phyloP scores from a whole-genome alignment of 2,329 filamentous ascomycete genomes.

The Penicillium sp. region DNA sequence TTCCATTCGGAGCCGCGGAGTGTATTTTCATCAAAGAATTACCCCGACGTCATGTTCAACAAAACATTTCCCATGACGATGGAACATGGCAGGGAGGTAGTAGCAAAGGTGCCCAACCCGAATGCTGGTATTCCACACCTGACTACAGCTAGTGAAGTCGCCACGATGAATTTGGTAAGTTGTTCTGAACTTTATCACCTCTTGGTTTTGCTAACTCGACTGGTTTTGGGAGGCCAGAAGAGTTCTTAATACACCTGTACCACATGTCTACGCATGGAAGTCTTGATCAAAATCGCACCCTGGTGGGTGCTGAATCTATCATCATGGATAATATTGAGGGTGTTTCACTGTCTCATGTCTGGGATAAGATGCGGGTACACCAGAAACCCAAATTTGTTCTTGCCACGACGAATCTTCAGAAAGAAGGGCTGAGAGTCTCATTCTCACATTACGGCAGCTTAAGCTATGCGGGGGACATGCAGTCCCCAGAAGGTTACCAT shows the following conservation, averaged over 20 bases:
- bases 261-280: constrained; percentile 25
- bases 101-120: constrained; percentile 38
- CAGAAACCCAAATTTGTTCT: constrained; percentile 30
- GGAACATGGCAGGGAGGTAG: constrained; percentile 31
- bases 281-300: constrained; percentile 20
- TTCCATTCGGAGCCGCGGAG: constrained; percentile 17
- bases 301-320: constrained; percentile 23
- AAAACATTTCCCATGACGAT: constrained; percentile 32
- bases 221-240: constrained; percentile 21
- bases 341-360: constrained; percentile 27
- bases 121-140: constrained; percentile 30
- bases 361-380: constrained; percentile 22
- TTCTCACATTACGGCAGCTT: constrained; percentile 33
- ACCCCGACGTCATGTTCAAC: constrained; percentile 35
- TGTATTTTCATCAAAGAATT: constrained; percentile 24
- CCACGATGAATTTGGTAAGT: constrained; percentile 30
- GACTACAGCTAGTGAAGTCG: constrained; percentile 41
- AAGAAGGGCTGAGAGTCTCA: constrained; percentile 28
- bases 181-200: background rate
- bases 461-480: constrained; percentile 26
- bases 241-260: constrained; percentile 22
- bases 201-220: background rate
- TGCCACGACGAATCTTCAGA: constrained; percentile 28
- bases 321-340: constrained; percentile 27
- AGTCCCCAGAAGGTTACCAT: constrained; percentile 18